Base-by-base conservation (phyloP, 225 moss, liverwort and hornwort genomes). In the Asterella californica region DNA sequence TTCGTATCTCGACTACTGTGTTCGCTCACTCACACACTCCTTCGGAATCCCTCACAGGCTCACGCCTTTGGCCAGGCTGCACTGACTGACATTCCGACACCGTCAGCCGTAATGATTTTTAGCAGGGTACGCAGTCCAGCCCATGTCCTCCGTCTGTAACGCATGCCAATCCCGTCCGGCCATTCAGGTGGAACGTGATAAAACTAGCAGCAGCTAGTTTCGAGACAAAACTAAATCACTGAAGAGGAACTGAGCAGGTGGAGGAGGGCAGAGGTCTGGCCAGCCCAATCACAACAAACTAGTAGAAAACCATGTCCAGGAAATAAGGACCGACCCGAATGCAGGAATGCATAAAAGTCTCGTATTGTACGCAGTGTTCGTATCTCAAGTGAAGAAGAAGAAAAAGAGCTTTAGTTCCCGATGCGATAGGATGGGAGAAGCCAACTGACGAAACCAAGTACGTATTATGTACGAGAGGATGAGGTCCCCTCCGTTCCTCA, bases 81-180 rank as follows among this genome's bases (percentile, higher is more conserved):
- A 21, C 8, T 19, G 46, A 19, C 71, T 72, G 71, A 72, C 42
- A 72, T 70, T 70, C 70, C 70, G 70, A 70, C 70, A 70, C 70
- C 34, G 71, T 72, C 71, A 48, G 71, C 46, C 19, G 7, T 72
- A 72, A 72, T 72, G 42, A 45, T 72, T 45, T 72, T 19, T 47
- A 2, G 67, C 71, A 72, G 47, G 71, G 46, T 67, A 33, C 17
- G 65, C 65, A 65, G 65, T 22, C 18, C 21, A 12, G 52, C 52
- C 71, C 71, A 72, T 72, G 19, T 48, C 69, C n/a, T 72, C 71
- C 46, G 46, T 46, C 71, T 72, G 42, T 69, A 69, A 69, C 69
- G 69, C 71, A 72, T 27, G 45, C 71, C 24, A 72, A 72, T 15
- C 71, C 47, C 47, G 33, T 67, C 67, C 67, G 67, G 36, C 33